Percentiles rank a stretch among this genome's conserved stretches.
Evolutionary conservation across 805 yeast species (phyloP).

Genomic region (Starmerella geochares): DNA sequence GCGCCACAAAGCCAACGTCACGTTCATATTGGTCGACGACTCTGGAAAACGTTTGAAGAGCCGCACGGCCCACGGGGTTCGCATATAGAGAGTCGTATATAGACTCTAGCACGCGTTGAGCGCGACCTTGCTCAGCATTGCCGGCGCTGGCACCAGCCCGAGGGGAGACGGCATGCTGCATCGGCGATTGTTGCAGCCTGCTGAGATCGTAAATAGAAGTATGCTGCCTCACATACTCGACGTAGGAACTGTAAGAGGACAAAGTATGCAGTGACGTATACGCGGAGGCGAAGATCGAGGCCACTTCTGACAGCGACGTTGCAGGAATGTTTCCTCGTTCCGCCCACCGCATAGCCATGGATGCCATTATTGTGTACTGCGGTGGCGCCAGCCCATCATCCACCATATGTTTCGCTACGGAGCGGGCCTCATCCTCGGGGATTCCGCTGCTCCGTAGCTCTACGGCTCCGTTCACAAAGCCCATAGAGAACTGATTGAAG

Average conservation of each 20-base stretch:
- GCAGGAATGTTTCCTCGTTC: neutral
- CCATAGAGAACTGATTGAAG: neutral
- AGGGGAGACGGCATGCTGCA: neutral
- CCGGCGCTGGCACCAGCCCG: no score
- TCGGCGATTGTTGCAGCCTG: neutral
- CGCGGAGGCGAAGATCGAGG: slow-evolving; percentile 7
- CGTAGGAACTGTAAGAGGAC: neutral
- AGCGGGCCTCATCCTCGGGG: slow-evolving; percentile 3
- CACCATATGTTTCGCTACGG: slow-evolving; percentile 7
- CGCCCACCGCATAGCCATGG: slow-evolving; percentile 1
- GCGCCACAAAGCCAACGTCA: neutral
- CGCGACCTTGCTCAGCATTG: no score
- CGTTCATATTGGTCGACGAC: neutral
- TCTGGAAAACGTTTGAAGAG: slow-evolving; percentile 3
- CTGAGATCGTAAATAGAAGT: slow-evolving; percentile 1
- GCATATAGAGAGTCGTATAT: slow-evolving; percentile 3
- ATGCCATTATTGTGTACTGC: slow-evolving; percentile 7
- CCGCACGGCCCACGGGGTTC: slow-evolving; percentile 2
- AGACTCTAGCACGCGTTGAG: neutral
- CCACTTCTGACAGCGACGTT: neutral
- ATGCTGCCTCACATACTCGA: slow-evolving; percentile 4
- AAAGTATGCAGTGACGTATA: slow-evolving; percentile 12
- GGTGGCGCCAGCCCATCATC: slow-evolving; percentile 5
- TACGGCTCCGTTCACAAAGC: neutral
- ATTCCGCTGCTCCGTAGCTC: neutral